Evolutionary conservation across 2,329 filamentous ascomycete genomes (phyloP).

Genomic region (Ceratocystis colombiana): DNA sequence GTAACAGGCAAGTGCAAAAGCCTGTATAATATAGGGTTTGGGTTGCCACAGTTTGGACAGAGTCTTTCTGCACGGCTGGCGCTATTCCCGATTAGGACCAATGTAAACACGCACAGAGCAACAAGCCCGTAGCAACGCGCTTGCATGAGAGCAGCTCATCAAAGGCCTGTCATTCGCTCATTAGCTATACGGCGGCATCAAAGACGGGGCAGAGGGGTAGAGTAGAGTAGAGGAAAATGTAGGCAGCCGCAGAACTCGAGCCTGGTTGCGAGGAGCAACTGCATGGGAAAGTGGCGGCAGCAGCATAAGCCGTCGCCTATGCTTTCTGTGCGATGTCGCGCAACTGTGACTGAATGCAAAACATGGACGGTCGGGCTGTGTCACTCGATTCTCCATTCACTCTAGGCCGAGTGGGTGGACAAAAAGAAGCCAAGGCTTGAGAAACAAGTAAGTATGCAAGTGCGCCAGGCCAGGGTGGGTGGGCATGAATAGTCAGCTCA

Average conservation of each 20-base stretch:
- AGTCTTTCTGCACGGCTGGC: not conserved
- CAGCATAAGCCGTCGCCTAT: not conserved
- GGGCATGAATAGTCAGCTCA: too few relatives aligned
- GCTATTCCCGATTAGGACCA: not conserved
- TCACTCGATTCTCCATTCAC: not conserved
- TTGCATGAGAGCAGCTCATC: conserved; percentile 1
- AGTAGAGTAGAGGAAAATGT: not conserved
- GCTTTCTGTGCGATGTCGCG: too few relatives aligned
- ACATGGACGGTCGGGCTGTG: not conserved
- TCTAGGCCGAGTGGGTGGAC: not conserved
- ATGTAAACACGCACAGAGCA: not conserved
- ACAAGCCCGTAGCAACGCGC: not conserved
- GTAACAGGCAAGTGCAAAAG: not conserved
- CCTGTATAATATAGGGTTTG: not conserved
- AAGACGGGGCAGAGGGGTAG: not conserved
- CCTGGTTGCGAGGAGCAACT: conserved; percentile 4
- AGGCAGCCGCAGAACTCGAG: not conserved
- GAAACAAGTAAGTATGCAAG: not conserved
- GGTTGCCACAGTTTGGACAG: not conserved
- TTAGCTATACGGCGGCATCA: not conserved
- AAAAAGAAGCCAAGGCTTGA: not conserved
- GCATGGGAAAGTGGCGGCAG: not conserved
- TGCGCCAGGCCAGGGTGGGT: too few relatives aligned
- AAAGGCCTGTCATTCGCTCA: not conserved
- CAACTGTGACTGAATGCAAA: not conserved